Evolutionary conservation across 2,329 filamentous ascomycete genomes (phyloP).

Genomic region (Bertia moriformis): DNA sequence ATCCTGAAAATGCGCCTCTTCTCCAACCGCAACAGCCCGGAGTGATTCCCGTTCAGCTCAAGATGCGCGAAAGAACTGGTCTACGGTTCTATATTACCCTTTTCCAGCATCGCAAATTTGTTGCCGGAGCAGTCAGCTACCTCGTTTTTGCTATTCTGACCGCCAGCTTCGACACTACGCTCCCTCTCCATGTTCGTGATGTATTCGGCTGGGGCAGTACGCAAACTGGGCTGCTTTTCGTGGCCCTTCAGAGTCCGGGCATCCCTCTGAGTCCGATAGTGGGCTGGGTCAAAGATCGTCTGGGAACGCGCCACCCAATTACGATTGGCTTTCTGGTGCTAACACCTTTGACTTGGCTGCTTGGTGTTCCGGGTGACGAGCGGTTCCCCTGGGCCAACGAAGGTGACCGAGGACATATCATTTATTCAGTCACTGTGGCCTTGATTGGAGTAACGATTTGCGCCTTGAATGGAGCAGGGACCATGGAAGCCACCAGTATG

Average conservation of each 20-base stretch:
- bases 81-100: neutral
- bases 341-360: slow-evolving; percentile 10
- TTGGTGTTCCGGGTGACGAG: slow-evolving; percentile 12
- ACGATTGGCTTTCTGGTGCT: slow-evolving; percentile 10
- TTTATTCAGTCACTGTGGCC: slow-evolving; percentile 9
- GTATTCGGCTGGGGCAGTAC: slow-evolving; percentile 9
- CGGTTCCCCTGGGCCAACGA: slow-evolving; percentile 10
- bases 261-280: slow-evolving; percentile 5
- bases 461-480: slow-evolving; percentile 12
- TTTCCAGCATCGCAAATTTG: neutral
- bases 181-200: slow-evolving; percentile 9
- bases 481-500: slow-evolving; percentile 14
- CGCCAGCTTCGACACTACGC: slow-evolving; percentile 9
- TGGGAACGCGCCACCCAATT: slow-evolving; percentile 6
- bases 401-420: slow-evolving; percentile 6
- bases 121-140: slow-evolving; percentile 3
- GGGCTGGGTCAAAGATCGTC: slow-evolving; percentile 7
- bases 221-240: slow-evolving; percentile 7
- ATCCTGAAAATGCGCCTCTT: slow-evolving; percentile 1
- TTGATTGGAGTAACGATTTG: slow-evolving; percentile 9
- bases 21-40: slow-evolving; percentile 7
- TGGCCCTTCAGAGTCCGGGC: slow-evolving; percentile 6
- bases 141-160: slow-evolving; percentile 4
- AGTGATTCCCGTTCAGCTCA: slow-evolving; percentile 2
- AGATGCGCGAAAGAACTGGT: neutral